Percentiles rank a stretch among this genome's conserved stretches.
phyloP scores from a whole-genome alignment of 2,329 filamentous ascomycete species.

The Stemphylium beticola region DNA sequence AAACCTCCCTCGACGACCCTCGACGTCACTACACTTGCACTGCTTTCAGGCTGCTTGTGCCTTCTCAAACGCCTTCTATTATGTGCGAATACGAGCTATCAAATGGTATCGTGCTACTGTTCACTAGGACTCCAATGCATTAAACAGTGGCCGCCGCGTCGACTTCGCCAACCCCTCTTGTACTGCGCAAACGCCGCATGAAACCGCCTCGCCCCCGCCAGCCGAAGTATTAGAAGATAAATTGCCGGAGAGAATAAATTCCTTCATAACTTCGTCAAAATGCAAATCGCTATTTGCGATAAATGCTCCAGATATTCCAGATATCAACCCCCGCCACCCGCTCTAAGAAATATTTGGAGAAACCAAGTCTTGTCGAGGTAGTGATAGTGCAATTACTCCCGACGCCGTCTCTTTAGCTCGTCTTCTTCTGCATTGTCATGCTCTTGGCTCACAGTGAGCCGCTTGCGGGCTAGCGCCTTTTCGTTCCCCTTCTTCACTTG shows the following conservation, averaged over 20 bases:
- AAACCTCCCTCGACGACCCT: constrained; percentile 14
- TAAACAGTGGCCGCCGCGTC: constrained; percentile 26
- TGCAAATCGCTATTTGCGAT: constrained; percentile 42
- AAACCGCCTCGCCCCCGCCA: constrained; percentile 12
- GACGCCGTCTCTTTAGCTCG: constrained; percentile 45
- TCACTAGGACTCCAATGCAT: constrained; percentile 38
- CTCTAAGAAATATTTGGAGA: constrained; percentile 26
- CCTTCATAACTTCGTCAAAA: constrained; percentile 43
- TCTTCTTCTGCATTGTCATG: constrained; percentile 51
- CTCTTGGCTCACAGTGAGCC: constrained; percentile 47
- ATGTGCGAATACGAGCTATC: constrained; percentile 36
- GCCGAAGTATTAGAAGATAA: constrained; percentile 20
- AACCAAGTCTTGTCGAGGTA: constrained; percentile 2
- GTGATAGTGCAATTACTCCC: constrained; percentile 33
- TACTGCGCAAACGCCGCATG: constrained; percentile 8
- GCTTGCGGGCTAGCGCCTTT: constrained; percentile 56
- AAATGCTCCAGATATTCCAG: constrained; percentile 42
- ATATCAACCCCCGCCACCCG: constrained; percentile 37
- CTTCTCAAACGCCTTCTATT: constrained; percentile 12
- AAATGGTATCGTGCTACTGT: constrained; percentile 47
- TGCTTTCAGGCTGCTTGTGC: not conserved
- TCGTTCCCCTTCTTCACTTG: constrained; percentile 88
- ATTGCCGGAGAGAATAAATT: constrained; percentile 21
- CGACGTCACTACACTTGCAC: constrained; percentile 23
- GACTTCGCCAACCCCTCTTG: constrained; percentile 3